Evolutionary conservation across 257 asterid genomes (phyloP).

Genomic region (Ehretia macrophylla): DNA sequence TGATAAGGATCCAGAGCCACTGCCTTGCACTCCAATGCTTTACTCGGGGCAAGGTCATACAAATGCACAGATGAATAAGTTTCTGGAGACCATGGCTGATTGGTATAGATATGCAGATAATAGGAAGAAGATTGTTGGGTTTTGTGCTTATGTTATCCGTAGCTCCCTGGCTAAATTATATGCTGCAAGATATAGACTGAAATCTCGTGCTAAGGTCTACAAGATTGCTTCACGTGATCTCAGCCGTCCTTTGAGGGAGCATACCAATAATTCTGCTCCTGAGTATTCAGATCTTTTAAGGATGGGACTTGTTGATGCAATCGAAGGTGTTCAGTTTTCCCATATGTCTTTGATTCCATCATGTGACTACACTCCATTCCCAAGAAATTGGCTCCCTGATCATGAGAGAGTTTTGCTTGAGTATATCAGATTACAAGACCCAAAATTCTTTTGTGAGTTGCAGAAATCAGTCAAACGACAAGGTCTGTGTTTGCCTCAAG

Average conservation of each 20-base stretch:
- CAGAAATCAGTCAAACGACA: constrained; percentile 53
- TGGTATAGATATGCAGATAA: constrained; percentile 97
- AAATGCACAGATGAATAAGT: constrained; percentile 89
- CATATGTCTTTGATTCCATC: constrained; percentile 74
- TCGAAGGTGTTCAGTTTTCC: constrained; percentile 89
- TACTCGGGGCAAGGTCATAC: constrained; percentile 98
- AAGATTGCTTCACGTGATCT: constrained; percentile 80
- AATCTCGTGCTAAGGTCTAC: constrained; percentile 95
- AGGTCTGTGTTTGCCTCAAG: constrained; percentile 68
- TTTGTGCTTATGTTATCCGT: constrained; percentile 88
- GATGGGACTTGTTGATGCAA: constrained; percentile 87
- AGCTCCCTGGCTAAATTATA: constrained; percentile 93
- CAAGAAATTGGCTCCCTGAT: constrained; percentile 84
- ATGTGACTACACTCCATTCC: constrained; percentile 89
- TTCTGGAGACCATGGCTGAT: constrained; percentile 91
- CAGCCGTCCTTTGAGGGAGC: constrained; percentile 73
- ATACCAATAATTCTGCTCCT: constrained; percentile 76
- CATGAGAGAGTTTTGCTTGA: constrained; percentile 75
- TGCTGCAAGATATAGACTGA: constrained; percentile 89
- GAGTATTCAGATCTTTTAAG: constrained; percentile 94
- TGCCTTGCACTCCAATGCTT: constrained; percentile 95
- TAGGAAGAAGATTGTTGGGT: constrained; percentile 82
- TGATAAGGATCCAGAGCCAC: constrained; percentile 89
- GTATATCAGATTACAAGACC: constrained; percentile 69
- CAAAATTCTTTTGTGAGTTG: constrained; percentile 66